These are phyloP conservation scores for Somion occarium DNA, from an alignment of 1,284 basidiomycete species.

Conservation along the genomic window DNA sequence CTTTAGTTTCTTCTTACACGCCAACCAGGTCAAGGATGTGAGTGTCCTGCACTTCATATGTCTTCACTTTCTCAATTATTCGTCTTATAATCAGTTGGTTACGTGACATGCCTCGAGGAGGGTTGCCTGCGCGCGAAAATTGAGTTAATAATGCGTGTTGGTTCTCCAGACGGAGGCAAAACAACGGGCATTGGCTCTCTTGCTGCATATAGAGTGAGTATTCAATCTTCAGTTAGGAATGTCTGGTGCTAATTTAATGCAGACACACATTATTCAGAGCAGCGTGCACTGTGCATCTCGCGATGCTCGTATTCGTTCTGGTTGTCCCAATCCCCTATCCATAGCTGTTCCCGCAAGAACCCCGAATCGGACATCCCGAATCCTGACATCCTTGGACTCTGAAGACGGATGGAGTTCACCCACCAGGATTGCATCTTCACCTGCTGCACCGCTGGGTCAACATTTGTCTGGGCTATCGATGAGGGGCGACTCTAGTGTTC, in stretches of 20 bases:
- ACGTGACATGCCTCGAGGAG: constrained; percentile 38
- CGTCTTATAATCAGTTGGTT: constrained; percentile 32
- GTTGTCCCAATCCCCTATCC: not conserved
- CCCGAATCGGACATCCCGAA: not conserved
- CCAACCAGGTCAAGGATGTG: constrained; percentile 37
- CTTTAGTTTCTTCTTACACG: constrained; percentile 34
- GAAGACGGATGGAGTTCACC: not conserved
- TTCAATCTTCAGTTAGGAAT: no score
- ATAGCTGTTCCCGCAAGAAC: not conserved
- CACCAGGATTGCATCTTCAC: not conserved
- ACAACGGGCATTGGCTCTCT: constrained; percentile 40
- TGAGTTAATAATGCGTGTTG: constrained; percentile 26
- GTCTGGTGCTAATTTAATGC: no score
- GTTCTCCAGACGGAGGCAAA: constrained; percentile 34
- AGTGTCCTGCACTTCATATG: constrained; percentile 19
- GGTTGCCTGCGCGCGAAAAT: constrained; percentile 34
- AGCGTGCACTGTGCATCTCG: no score
- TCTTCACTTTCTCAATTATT: constrained; percentile 6
- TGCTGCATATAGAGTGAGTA: constrained; percentile 39
- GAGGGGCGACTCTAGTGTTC: constrained; percentile 30
- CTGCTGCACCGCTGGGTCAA: not conserved
- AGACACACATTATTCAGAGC: no score
- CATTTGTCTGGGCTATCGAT: constrained; percentile 8
- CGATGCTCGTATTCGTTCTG: not conserved
- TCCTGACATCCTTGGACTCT: not conserved